Base-by-base conservation (phyloP, 2,329 filamentous ascomycete genomes). In the Hypoxylon sp. region DNA sequence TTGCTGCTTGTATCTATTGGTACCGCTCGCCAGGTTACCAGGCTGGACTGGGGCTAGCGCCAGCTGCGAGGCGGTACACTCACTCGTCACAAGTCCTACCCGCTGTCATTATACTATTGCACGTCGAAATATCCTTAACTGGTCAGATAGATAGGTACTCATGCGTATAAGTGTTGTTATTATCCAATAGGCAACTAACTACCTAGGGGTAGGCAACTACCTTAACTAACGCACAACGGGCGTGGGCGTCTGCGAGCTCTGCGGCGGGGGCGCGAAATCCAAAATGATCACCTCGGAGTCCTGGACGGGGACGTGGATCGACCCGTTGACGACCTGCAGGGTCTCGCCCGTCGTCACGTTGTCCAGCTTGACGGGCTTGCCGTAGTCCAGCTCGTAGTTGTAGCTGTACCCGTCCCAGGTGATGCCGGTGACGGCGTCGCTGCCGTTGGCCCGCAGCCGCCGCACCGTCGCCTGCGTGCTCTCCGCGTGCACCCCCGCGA, bases 401-500 rank as follows among this genome's bases (percentile, higher is more conserved):
- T 89, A 91, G 69, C 86, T 90, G 74, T 81, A 83, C 1, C 88
- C 89, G 76, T 90, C 87, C 80, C 85, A 91, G 0, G 87, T 86
- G 48, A 90, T 85, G 0, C 88, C 89, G 0, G 85, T 85, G 22
- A 90, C 84, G 7, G 89, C 88, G 78, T 91, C 88, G 69, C 87
- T 90, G 0, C 89, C 89, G 76, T 90, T 90, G 1, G 89, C 89
- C 54, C 81, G 75, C 33, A 91, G 76, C 27, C 88, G 79, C 73
- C 86, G 81, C 56, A 89, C 80, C 71, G 5, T 69, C 71, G 49
- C 73, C 63, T 64, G 74, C 74, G 7, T 2, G 8, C 61, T 46
- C 35, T 31, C 14, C 17, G 66, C 33, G 40, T 0, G 69, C 46
- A 33, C 11, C 4, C 33, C 73, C 77, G 6, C 70, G 59, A 89